Percentiles rank a stretch among this genome's conserved stretches.
These are phyloP conservation scores for Candida endomychidarum DNA, from an alignment of 805 yeast species.

Conservation along the genomic window DNA sequence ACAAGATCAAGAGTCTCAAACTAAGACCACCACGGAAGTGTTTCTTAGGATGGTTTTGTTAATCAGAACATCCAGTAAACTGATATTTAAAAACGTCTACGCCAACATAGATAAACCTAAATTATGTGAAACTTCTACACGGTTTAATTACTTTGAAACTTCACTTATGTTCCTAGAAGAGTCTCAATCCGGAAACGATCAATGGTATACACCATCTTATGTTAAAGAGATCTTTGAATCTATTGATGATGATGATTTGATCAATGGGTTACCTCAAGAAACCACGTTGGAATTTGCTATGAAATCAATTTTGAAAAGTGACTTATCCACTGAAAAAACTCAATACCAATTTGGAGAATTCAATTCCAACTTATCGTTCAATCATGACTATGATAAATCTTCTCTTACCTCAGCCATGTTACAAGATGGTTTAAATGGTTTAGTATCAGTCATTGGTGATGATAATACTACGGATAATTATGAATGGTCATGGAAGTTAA, in stretches of 20 bases:
- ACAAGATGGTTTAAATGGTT: conserved; percentile 55
- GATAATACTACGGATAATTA: conserved; percentile 30
- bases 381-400: conserved; percentile 1
- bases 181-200: conserved; percentile 18
- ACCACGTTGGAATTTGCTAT: conserved; percentile 56
- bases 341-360: conserved; percentile 56
- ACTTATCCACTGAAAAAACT: conserved; percentile 38
- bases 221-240: conserved; percentile 45
- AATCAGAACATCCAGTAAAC: conserved; percentile 36
- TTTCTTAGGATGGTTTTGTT: conserved; percentile 16
- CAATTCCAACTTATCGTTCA: conserved; percentile 40
- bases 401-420: conserved; percentile 39
- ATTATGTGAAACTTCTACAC: conserved; percentile 32
- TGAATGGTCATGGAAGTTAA: conserved; percentile 75
- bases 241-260: conserved; percentile 62
- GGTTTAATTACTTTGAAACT: conserved; percentile 36
- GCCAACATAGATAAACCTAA: conserved; percentile 25
- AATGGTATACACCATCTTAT: conserved; percentile 19
- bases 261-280: conserved; percentile 62
- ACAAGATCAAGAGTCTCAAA: not conserved
- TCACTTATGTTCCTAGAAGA: conserved; percentile 53
- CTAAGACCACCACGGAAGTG: conserved; percentile 21
- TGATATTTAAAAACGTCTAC: conserved; percentile 28
- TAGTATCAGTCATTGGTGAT: conserved; percentile 41
- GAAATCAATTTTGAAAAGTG: conserved; percentile 32